phyloP scores from a whole-genome alignment of 306 rosid genomes.

The Rosa rugosa region DNA sequence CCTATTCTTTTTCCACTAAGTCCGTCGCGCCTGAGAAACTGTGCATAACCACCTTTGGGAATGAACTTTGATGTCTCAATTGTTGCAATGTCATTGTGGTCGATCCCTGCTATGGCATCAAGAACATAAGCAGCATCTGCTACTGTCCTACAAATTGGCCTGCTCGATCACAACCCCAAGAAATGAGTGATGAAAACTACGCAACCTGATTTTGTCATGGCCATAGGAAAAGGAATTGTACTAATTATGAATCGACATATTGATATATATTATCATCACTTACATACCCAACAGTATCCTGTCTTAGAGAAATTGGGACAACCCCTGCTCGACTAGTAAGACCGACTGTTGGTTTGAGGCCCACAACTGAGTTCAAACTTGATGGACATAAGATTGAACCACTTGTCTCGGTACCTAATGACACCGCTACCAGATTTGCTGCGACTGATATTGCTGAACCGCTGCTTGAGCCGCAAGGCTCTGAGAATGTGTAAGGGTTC shows the following conservation, averaged over 20 bases:
- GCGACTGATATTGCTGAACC: constrained; percentile 69
- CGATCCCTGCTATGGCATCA: constrained; percentile 65
- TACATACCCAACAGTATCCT: constrained; percentile 61
- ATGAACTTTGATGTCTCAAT: constrained; percentile 41
- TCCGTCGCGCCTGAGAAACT: constrained; percentile 48
- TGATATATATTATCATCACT: background rate
- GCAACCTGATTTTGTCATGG: background rate
- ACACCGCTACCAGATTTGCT: constrained; percentile 55
- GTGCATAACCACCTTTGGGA: constrained; percentile 57
- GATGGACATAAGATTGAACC: constrained; percentile 65
- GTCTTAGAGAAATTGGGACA: constrained; percentile 52
- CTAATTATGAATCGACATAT: constrained; percentile 15
- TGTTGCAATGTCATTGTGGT: constrained; percentile 54
- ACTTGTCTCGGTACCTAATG: constrained; percentile 66
- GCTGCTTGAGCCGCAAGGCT: constrained; percentile 67
- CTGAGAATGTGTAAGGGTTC: constrained; percentile 53
- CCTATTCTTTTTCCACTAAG: constrained; percentile 57
- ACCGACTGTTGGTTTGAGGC: constrained; percentile 68
- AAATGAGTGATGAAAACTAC: background rate
- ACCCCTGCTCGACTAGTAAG: constrained; percentile 73
- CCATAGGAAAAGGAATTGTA: background rate
- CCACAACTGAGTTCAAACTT: constrained; percentile 64
- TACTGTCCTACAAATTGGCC: constrained; percentile 75
- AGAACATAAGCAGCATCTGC: constrained; percentile 70
- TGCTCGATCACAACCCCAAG: constrained; percentile 14